These are phyloP conservation scores for Cadophora sp. DNA, from an alignment of 2,329 filamentous ascomycete species.

Conservation along the genomic window DNA sequence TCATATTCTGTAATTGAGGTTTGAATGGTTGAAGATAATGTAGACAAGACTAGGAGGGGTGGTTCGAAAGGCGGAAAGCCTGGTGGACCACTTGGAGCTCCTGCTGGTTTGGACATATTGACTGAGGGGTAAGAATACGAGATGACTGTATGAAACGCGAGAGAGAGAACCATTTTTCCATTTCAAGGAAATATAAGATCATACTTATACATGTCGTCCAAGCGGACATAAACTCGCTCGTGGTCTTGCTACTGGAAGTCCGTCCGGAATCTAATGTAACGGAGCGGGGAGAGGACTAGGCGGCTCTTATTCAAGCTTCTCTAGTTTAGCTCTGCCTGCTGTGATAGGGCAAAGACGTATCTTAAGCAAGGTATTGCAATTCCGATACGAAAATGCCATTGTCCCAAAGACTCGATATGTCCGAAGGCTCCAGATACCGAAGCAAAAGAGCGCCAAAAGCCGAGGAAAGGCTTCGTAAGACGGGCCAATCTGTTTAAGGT, in stretches of 20 bases:
- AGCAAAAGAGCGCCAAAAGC: background rate
- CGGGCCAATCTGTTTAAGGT: background rate
- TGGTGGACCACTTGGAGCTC: constrained; percentile 9
- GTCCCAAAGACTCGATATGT: background rate
- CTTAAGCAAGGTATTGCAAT: no score
- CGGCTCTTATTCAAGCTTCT: background rate
- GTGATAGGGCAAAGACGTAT: background rate
- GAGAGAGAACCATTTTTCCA: background rate
- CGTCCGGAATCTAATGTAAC: background rate
- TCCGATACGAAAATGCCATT: background rate
- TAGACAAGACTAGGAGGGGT: background rate
- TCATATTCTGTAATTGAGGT: constrained; percentile 21
- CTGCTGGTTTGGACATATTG: constrained; percentile 15
- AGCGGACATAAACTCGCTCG: background rate
- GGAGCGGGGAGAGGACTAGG: background rate
- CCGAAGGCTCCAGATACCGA: constrained; percentile 7
- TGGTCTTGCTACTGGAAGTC: background rate
- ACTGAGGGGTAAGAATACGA: background rate
- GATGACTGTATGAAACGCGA: background rate
- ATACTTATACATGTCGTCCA: background rate
- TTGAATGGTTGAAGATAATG: constrained; percentile 17
- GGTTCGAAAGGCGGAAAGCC: constrained; percentile 24
- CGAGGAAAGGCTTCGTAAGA: background rate
- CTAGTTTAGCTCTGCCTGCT: background rate
- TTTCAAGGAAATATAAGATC: background rate